These are phyloP conservation scores for Phytophthora sansomeana DNA, from an alignment of 352 stramenopile species.

Conservation along the genomic window DNA sequence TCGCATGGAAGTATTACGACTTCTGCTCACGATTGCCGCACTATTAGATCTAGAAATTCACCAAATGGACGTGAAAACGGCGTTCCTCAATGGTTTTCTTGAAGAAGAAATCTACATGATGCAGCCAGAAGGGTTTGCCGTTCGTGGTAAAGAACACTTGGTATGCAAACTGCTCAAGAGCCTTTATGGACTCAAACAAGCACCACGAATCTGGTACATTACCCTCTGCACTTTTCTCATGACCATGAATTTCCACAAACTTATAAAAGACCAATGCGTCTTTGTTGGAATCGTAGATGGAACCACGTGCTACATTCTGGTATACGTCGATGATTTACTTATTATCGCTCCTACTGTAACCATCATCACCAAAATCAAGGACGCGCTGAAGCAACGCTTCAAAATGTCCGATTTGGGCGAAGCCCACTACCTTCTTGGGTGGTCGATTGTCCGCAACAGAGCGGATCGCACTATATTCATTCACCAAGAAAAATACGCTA, in stretches of 20 bases:
- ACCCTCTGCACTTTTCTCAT: no score
- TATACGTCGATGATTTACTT: constrained; percentile 26
- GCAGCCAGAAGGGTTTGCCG: constrained; percentile 4
- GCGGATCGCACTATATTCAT: no score
- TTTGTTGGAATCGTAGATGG: constrained; percentile 18
- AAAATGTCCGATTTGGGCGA: constrained; percentile 24
- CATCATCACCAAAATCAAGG: constrained; percentile 16
- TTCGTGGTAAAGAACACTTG: no score
- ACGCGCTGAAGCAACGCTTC: constrained; percentile 19
- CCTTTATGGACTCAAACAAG: no score
- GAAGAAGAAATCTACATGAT: constrained; percentile 25
- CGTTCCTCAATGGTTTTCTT: constrained; percentile 20
- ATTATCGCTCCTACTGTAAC: constrained; percentile 16
- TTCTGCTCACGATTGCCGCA: constrained; percentile 14
- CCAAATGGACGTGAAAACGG: constrained; percentile 27
- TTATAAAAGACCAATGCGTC: constrained; percentile 27
- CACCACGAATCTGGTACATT: no score
- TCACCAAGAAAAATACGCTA: no score
- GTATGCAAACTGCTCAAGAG: no score
- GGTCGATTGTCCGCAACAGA: no score
- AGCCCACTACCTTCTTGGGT: constrained; percentile 22
- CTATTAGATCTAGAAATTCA: constrained; percentile 21
- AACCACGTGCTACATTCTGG: constrained; percentile 20
- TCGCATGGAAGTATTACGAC: constrained; percentile 5
- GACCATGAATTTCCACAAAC: no score